Evolutionary conservation across 768 basidiomycete genomes (phyloP), one percentile per base, ranked within the genome.

Genomic region (Suillus spraguei): DNA sequence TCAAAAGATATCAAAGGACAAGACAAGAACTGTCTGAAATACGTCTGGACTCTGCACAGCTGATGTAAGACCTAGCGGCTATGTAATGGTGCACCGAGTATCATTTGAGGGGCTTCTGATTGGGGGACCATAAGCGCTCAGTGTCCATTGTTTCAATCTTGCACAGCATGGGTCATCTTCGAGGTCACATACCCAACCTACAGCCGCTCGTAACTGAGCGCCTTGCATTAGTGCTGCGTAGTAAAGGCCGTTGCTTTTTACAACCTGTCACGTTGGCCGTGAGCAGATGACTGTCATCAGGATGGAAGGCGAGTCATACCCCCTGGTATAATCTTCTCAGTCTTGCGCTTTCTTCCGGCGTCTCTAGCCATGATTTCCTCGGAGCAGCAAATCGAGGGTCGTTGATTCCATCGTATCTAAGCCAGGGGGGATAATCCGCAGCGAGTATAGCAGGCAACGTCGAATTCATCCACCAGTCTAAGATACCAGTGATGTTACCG

Each of bases 381-480:
- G 64, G 41, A 38, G 63, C 33, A 32, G 60, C 59, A 59, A 62
- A 67, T 24, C 38, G 49, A 24, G 67, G 70, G 62, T 70, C 66
- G 38, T 60, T 46, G 2, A 58, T 44, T n/a, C 67, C 71, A 33
- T 68, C 68, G 32, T 70, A 71, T 17, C 66, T 64, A 3, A 74
- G 62, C 67, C 71, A 74, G 2, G 39, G 20, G 6, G 73, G 73
- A 56, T 71, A 67, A n/a, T 64, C 42, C 28, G 67, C 73, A 7
- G 67, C 73, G 5, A 73, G 61, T 2, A 66, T 66, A 13, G 67
- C 68, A 24, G 73, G 72, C 3, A 60, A 38, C 7, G 68, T 53
- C 8, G 61, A 53, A 52, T 73, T 70, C 54, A 20, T 52, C 59
- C 67, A 69, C 73, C 72, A 74, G 46, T 70, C 72, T 9, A 71